Evolutionary conservation across 306 rosid genomes (phyloP), one percentile per base, ranked within the genome.

Genomic region (Carpinus viminea): DNA sequence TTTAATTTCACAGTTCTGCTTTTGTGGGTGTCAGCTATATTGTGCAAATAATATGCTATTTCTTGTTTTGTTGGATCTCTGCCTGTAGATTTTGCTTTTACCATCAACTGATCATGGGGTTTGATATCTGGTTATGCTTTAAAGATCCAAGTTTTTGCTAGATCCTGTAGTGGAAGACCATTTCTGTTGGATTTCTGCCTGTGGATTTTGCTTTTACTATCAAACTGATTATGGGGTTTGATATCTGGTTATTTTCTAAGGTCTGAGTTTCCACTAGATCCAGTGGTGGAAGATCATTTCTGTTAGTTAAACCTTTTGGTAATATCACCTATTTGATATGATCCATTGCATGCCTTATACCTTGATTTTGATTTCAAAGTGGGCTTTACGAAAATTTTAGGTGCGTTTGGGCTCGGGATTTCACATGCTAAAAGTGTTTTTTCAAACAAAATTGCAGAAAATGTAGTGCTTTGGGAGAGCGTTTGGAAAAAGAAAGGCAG

Each of bases 211-310:
- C 45, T 20, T 17, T 53, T 53, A 41, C 45, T 70, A 61, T 57
- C 50, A 16, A 52, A 24, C 52, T 66, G 17, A 15, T 13, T 36
- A 16, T 64, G 24, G 31, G 48, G 15, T 68, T 43, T 36, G 7
- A 15, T 50, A 28, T 78, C 46, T 56, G 69, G 20, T 71, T 73
- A 21, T 53, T 31, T 68, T 17, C 74, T 24, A 47, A 36, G 62
- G 69, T 81, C 50, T 61, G 4, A 31, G 18, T 24, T 62, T 62
- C 12, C 12, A 0, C 45, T 62, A 26, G 0, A 62, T 62, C 18
- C n/a, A 4, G 26, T 26, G 70, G 45, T 15, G 69, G 69, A 31
- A 62, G 8, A 62, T 16, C 43, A 4, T 31, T 61, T 61, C 68
- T 61, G 12, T 15, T 24, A n/a, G 38, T 12, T 59, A 15, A 59